Evolutionary conservation across 2,329 filamentous ascomycete genomes (phyloP).

Genomic region (Cladophialophora chaetospira): DNA sequence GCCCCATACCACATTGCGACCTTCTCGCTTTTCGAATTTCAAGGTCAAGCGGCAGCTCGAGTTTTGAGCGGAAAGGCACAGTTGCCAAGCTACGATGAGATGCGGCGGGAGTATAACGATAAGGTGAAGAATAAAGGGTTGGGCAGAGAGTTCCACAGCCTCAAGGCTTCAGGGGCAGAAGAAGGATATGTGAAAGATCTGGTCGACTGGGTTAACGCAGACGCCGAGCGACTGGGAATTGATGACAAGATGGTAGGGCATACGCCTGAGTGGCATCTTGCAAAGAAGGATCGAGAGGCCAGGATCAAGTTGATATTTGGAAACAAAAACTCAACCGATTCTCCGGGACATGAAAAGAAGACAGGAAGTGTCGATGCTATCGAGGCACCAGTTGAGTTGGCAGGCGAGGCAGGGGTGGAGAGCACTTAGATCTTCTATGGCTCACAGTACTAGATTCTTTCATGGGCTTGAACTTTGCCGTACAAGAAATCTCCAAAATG

Average conservation of each 20-base stretch:
- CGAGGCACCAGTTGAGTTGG: neutral
- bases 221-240: conserved; percentile 12
- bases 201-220: conserved; percentile 41
- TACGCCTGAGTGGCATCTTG: conserved; percentile 21
- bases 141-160: conserved; percentile 43
- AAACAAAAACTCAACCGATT: no score
- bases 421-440: neutral
- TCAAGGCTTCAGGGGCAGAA: conserved; percentile 38
- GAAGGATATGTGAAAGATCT: conserved; percentile 40
- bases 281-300: conserved; percentile 15
- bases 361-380: neutral
- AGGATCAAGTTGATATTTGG: conserved; percentile 8
- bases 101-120: conserved; percentile 38
- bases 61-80: conserved; percentile 55
- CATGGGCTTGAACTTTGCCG: neutral
- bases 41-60: conserved; percentile 63
- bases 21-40: conserved; percentile 70
- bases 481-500: neutral
- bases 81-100: conserved; percentile 50
- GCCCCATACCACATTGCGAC: conserved; percentile 68
- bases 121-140: conserved; percentile 35
- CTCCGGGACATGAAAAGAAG: neutral
- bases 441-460: neutral
- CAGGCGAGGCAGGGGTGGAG: neutral
- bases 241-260: conserved; percentile 28